Evolutionary conservation across 345 rosid genomes (phyloP).

Genomic region (Bruguiera gymnorhiza): DNA sequence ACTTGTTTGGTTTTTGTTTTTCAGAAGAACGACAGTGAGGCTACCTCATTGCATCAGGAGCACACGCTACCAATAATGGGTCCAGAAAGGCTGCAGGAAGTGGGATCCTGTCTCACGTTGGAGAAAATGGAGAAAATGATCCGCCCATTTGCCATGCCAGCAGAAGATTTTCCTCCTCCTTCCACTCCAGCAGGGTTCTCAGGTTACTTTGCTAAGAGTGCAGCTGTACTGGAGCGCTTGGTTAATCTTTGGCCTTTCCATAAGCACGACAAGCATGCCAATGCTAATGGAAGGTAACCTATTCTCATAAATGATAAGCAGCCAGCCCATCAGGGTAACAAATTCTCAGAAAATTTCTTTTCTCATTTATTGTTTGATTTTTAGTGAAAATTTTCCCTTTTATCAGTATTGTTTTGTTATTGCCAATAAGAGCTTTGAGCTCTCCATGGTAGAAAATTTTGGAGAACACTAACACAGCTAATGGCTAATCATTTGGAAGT

Average conservation of each 20-base stretch:
- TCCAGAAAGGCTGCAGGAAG: conserved; percentile 96
- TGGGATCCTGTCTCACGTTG: conserved; percentile 70
- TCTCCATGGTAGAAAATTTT: neutral
- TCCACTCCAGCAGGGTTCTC: conserved; percentile 89
- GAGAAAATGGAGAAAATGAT: conserved; percentile 94
- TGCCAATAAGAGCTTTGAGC: conserved; percentile 6
- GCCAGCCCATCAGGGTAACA: too few relatives aligned
- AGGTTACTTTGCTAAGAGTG: conserved; percentile 91
- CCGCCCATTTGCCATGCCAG: conserved; percentile 94
- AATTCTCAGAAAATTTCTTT: too few relatives aligned
- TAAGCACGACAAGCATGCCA: conserved; percentile 28
- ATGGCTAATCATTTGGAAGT: too few relatives aligned
- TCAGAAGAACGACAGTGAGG: conserved; percentile 66
- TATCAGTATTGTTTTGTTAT: neutral
- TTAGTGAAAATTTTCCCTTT: too few relatives aligned
- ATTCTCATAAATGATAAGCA: too few relatives aligned
- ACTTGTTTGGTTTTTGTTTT: conserved; percentile 2
- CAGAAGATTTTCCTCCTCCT: conserved; percentile 97
- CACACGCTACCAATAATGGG: conserved; percentile 98
- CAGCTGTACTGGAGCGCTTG: conserved; percentile 62
- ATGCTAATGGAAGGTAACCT: conserved; percentile 19
- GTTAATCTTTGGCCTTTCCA: conserved; percentile 37
- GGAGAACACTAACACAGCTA: neutral
- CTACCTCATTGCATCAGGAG: conserved; percentile 73
- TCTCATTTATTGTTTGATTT: neutral